phyloP scores from a whole-genome alignment of 805 yeast genomes.

The Tetrapisispora iriomotensis region DNA sequence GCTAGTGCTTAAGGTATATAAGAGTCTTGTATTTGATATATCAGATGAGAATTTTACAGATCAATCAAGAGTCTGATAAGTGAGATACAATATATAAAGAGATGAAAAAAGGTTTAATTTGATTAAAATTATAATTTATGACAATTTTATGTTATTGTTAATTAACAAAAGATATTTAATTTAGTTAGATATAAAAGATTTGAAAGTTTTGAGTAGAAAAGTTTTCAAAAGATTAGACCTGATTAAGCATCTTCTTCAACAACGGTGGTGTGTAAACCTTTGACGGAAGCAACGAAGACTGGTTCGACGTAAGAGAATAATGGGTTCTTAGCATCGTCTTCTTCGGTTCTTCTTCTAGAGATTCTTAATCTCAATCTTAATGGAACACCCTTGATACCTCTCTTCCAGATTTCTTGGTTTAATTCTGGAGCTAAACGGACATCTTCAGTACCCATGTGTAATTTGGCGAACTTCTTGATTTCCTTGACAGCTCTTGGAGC shows the following conservation, averaged over 20 bases:
- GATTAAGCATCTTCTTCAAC: slow-evolving; percentile 64
- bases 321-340: slow-evolving; percentile 97
- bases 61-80: no score
- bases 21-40: no score
- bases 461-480: slow-evolving; percentile 95
- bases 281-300: slow-evolving; percentile 85
- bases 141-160: slow-evolving; percentile 4
- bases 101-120: no score
- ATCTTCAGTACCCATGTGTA: slow-evolving; percentile 98
- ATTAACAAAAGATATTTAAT: slow-evolving; percentile 2
- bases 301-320: slow-evolving; percentile 97
- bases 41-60: no score
- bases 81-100: no score
- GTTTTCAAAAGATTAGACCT: slow-evolving; percentile 2
- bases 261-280: slow-evolving; percentile 97
- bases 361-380: slow-evolving; percentile 97
- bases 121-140: background rate
- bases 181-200: background rate
- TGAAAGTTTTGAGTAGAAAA: no score
- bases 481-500: slow-evolving; percentile 99
- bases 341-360: slow-evolving; percentile 99
- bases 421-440: slow-evolving; percentile 98
- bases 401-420: slow-evolving; percentile 98
- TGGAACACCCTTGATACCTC: slow-evolving; percentile 99
- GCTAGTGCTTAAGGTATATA: no score